phyloP scores from a whole-genome alignment of 345 rosid genomes.

The Citrus unshiu region DNA sequence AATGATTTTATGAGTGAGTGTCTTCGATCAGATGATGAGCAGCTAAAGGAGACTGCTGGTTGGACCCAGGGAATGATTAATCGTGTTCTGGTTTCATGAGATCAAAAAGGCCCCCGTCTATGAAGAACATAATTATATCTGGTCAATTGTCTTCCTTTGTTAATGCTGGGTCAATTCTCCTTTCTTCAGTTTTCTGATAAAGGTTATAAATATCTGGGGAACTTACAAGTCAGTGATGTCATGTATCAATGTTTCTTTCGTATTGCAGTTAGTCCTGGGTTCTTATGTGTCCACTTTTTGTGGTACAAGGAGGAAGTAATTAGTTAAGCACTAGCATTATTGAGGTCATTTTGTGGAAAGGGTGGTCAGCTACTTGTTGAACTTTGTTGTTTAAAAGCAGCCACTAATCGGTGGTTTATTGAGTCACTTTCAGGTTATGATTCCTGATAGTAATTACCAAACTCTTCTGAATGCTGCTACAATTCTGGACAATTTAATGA shows the following conservation, averaged over 20 bases:
- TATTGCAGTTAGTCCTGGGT: constrained; percentile 6
- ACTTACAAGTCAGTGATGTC: background rate
- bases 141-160: background rate
- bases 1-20: constrained; percentile 67
- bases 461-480: background rate
- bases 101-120: background rate
- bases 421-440: constrained; percentile 18
- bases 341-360: background rate
- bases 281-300: constrained; percentile 11
- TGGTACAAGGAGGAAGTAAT: constrained; percentile 6
- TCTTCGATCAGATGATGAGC: constrained; percentile 76
- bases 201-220: constrained; percentile 12
- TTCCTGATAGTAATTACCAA: background rate
- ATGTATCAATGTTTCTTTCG: constrained; percentile 15
- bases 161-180: background rate
- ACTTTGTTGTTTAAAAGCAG: constrained; percentile 22
- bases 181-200: constrained; percentile 17
- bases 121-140: background rate
- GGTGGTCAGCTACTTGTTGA: constrained; percentile 7
- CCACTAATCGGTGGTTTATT: constrained; percentile 35
- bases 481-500: too few species aligned
- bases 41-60: constrained; percentile 77
- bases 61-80: constrained; percentile 92
- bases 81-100: constrained; percentile 63
- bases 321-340: constrained; percentile 6